Evolutionary conservation across 2,329 filamentous ascomycete species (phyloP), one percentile per base, ranked within the genome.

Genomic region (Rhinocladiella similis): DNA sequence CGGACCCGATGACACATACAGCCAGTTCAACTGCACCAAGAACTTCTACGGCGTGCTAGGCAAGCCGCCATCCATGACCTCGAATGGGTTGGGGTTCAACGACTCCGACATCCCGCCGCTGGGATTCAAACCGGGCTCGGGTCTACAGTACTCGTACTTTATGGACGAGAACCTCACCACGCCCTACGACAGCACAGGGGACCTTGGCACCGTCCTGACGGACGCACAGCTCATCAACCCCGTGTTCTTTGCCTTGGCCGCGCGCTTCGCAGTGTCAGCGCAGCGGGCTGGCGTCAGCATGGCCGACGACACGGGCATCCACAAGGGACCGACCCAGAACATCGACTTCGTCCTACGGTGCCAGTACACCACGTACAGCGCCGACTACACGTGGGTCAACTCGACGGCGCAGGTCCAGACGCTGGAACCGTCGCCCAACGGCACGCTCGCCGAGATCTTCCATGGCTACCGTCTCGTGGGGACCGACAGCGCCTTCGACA

Each of bases 1-100:
- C 4, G 59, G 54, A 12, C 53, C 53, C 10, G 33, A 52, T 1
- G 45, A 58, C 9, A 47, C 25, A 14, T 59, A 56, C 38, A 61
- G 55, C 35, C 54, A 57, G 35, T 65, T 65, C 50, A 64, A 65
- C 33, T 65, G 63, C 50, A 61, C 50, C 36, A 25, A 59, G 16
- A 59, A 62, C 19, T 65, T 65, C 47, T 65, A 49, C 39, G 63
- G 63, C 29, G 47, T 61, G 9, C 54, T 65, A 3, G 63, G 63
- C 14, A 61, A 58, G 29, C 33, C 48, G 10, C 50, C 61, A 13
- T 54, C 56, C 16, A 38, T 56, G 16, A 55, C 41, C 16, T 41
- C 51, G 19, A 51, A 50, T 20, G 59, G 61, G 19, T 48, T 36
- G 16, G 22, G 45, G 20, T 25, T 50, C 14, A 48, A 48, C 3